phyloP scores from a whole-genome alignment of 1,284 basidiomycete species.

The Austropuccinia psidii region DNA sequence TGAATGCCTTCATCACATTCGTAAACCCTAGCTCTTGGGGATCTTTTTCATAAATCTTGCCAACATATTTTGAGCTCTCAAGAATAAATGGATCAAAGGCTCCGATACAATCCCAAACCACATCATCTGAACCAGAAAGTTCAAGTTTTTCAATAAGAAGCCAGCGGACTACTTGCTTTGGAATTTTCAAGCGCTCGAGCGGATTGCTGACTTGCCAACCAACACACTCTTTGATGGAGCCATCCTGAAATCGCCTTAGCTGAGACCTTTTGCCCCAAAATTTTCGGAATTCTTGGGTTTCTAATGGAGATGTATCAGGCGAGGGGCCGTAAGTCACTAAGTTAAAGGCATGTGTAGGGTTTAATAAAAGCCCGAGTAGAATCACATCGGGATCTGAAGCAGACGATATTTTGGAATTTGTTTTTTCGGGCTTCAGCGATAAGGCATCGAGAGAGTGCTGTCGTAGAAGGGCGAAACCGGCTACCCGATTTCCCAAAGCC shows the following conservation, averaged over 20 bases:
- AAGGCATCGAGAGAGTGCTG: not conserved
- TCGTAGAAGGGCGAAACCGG: constrained; percentile 8
- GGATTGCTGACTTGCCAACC: constrained; percentile 61
- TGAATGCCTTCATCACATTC: constrained; percentile 69
- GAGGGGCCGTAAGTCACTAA: constrained; percentile 83
- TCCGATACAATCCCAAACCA: constrained; percentile 54
- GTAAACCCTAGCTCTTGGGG: constrained; percentile 55
- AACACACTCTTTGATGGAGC: constrained; percentile 81
- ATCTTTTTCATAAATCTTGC: constrained; percentile 46
- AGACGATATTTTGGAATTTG: not conserved
- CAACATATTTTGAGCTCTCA: constrained; percentile 42
- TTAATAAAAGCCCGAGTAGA: constrained; percentile 63
- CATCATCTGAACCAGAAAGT: constrained; percentile 51
- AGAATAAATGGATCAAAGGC: constrained; percentile 62
- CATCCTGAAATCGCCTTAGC: constrained; percentile 93
- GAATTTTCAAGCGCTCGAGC: constrained; percentile 60
- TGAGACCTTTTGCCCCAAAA: constrained; percentile 92
- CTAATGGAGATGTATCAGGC: constrained; percentile 53
- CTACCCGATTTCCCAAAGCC: constrained; percentile 20
- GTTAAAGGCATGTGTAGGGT: constrained; percentile 63
- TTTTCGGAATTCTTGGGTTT: constrained; percentile 60
- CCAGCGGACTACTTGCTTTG: constrained; percentile 64
- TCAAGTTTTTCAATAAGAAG: constrained; percentile 67
- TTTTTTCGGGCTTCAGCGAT: not conserved
- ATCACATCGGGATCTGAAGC: not conserved